Base-by-base conservation (phyloP, 768 basidiomycete species). In the Pholiota conissans region DNA sequence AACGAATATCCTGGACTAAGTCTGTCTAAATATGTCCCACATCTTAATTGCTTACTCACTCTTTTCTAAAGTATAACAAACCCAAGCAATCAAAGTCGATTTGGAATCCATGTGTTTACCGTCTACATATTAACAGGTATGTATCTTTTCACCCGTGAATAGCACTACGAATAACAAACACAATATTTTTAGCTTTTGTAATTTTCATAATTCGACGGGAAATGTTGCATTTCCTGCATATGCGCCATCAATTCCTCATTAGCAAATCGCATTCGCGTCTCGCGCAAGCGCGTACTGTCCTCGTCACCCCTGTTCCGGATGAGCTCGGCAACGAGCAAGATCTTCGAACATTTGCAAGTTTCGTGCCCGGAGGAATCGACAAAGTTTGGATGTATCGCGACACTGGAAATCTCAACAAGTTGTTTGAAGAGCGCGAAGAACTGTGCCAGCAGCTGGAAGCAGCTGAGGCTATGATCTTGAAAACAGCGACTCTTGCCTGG, bases 311-410 rank as follows among this genome's bases (percentile, higher is more conserved):
- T 34, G 79, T 89, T 4, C 85, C 86, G 0, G 76, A 81, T 34
- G 79, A 83, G 54, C 69, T 83, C 22, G 77, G 74, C 11, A 78
- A 74, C 47, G 82, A 83, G 61, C 69, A 73, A 26, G 76, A 77
- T 32, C 68, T 84, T 11, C 69, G 75, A 20, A 79, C 77, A 35
- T 82, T 86, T 61, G 82, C 83, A 29, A 81, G 79, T 59, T 85
- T 85, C 61, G 79, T 89, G 2, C 89, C 89, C 1, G 89, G 88
- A 13, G 88, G 88, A 0, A 79, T 88, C 18, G 81, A 84, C 62
- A 75, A 79, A 47, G 80, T 90, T 34, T 91, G 89, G 88, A 70
- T 90, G 45, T 84, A 85, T 61, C 75, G 85, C 56, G 84, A 79
- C 60, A 80, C 79, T 3, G 76, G 65, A 55, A 61, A 61, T 2